Conservation (phyloP, 805 yeast species). For the Teunomyces tritomae region DNA sequence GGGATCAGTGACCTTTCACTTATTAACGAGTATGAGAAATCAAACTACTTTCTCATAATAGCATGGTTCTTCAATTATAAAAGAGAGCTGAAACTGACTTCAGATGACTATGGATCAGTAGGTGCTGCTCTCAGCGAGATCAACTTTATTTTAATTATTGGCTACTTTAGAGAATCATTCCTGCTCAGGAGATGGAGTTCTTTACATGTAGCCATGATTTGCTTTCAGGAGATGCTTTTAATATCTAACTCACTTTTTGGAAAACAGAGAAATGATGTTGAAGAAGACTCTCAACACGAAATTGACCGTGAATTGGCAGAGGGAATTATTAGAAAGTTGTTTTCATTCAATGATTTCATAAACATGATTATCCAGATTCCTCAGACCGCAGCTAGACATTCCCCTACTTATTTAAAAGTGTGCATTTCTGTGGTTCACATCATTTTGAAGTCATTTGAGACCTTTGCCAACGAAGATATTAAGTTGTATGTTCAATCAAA, state of each 20-base stretch:
- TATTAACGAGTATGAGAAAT: slow-evolving; percentile 37
- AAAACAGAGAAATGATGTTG: slow-evolving; percentile 32
- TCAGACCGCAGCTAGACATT: slow-evolving; percentile 57
- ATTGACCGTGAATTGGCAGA: slow-evolving; percentile 46
- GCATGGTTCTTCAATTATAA: slow-evolving; percentile 80
- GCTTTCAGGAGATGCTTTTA: slow-evolving; percentile 61
- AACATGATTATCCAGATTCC: slow-evolving; percentile 59
- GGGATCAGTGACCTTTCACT: slow-evolving; percentile 27
- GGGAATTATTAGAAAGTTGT: slow-evolving; percentile 64
- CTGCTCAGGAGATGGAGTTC: slow-evolving; percentile 52
- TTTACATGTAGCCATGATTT: slow-evolving; percentile 66
- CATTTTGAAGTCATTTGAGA: slow-evolving; percentile 64
- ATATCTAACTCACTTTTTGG: slow-evolving; percentile 44
- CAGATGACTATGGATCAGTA: slow-evolving; percentile 41
- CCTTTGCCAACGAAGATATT: slow-evolving; percentile 57
- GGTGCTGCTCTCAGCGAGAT: slow-evolving; percentile 61
- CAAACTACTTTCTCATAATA: slow-evolving; percentile 52
- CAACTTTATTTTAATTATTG: slow-evolving; percentile 52
- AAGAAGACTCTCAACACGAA: slow-evolving; percentile 43
- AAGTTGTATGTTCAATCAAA: slow-evolving; percentile 47
- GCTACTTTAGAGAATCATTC: slow-evolving; percentile 42
- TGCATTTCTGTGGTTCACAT: slow-evolving; percentile 65
- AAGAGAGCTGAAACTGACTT: slow-evolving; percentile 28
- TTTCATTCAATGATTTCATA: slow-evolving; percentile 61
- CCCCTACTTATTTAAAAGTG: slow-evolving; percentile 59